phyloP scores from a whole-genome alignment of 2,329 filamentous ascomycete genomes.

The Colletotrichum costaricense region DNA sequence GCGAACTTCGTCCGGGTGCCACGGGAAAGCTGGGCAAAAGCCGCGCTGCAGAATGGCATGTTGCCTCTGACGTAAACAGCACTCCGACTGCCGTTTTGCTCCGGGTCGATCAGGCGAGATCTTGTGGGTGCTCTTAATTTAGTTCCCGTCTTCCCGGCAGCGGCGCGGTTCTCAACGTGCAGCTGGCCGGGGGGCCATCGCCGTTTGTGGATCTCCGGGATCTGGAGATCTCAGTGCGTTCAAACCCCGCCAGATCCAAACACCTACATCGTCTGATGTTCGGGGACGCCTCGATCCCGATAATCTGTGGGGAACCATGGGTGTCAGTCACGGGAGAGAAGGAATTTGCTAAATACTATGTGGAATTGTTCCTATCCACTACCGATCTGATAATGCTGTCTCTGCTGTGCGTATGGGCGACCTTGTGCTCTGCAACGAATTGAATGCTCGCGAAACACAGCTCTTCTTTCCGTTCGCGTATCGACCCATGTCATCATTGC shows the following conservation, averaged over 20 bases:
- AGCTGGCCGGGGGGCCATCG: conserved; percentile 1
- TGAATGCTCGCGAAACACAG: background rate
- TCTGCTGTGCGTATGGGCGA: background rate
- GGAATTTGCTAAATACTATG: background rate
- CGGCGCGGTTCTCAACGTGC: background rate
- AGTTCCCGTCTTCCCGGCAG: conserved; percentile 24
- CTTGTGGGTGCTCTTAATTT: conserved; percentile 3
- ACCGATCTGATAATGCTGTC: background rate
- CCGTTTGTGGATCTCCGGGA: conserved; percentile 23
- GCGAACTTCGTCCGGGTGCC: conserved; percentile 24
- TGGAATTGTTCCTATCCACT: background rate
- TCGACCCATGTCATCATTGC: background rate
- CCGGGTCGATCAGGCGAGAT: conserved; percentile 17
- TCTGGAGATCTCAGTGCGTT: conserved; percentile 17
- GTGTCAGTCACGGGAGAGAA: background rate
- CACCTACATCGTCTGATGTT: conserved; percentile 23
- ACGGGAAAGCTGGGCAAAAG: conserved; percentile 16
- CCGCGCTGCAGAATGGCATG: conserved; percentile 21
- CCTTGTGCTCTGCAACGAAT: background rate
- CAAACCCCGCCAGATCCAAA: conserved; percentile 25
- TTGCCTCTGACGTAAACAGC: conserved; percentile 9
- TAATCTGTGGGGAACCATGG: background rate
- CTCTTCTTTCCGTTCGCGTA: background rate
- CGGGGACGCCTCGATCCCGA: conserved; percentile 10
- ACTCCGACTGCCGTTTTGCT: conserved; percentile 5